Conservation (phyloP, 1,284 basidiomycete genomes). For the Fomitopsis betulina region DNA sequence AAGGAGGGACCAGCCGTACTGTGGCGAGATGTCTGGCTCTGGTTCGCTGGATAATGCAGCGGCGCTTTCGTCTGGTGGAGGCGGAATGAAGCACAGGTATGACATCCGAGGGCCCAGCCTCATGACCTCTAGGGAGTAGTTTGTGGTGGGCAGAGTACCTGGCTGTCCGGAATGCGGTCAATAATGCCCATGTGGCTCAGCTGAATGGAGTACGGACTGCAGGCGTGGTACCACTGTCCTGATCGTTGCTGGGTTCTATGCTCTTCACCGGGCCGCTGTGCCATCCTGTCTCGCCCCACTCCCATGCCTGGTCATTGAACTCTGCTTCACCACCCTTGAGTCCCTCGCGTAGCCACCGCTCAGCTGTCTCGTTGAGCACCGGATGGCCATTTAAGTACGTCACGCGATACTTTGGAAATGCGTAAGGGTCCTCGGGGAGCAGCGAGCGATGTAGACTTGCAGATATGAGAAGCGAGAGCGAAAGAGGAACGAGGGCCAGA, state of each 20-base stretch:
- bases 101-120: conserved; percentile 61
- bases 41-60: conserved; percentile 43
- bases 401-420: conserved; percentile 83
- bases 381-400: conserved; percentile 79
- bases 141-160: conserved; percentile 22
- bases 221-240: conserved; percentile 8
- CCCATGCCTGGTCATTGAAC: conserved; percentile 67
- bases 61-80: conserved; percentile 44
- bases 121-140: conserved; percentile 58
- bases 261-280: conserved; percentile 38
- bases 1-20: conserved; percentile 74
- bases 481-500: conserved; percentile 17
- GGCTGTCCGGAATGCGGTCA: conserved; percentile 17
- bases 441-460: conserved; percentile 60
- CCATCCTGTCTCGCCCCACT: conserved; percentile 30
- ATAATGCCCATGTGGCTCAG: conserved; percentile 3
- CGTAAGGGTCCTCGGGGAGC: conserved; percentile 70
- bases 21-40: conserved; percentile 56
- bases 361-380: conserved; percentile 69
- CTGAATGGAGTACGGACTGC: conserved; percentile 21
- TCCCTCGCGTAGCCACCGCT: conserved; percentile 65
- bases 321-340: conserved; percentile 69
- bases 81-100: conserved; percentile 74
- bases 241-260: conserved; percentile 48
- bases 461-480: conserved; percentile 19